Evolutionary conservation across 345 rosid genomes (phyloP), one percentile per base, ranked within the genome.

Genomic region (Eutrema yunnanense): DNA sequence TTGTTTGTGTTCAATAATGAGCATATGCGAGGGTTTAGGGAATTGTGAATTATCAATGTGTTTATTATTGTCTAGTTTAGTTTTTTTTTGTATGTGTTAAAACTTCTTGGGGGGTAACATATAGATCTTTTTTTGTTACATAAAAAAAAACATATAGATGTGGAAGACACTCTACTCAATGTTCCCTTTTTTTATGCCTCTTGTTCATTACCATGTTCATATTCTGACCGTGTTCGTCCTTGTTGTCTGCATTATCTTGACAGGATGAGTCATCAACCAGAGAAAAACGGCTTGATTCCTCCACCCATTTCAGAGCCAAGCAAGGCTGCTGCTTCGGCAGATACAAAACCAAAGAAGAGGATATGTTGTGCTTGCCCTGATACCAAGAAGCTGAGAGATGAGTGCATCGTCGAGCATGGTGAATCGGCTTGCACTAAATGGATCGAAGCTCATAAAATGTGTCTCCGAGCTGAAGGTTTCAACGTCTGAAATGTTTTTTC

Each of bases 341-440:
- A 82, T 57, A 72, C 89, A 55, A 90, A 90, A 74, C 95, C 98
- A 30, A 90, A 87, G 82, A 92, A 86, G 91, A 94, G 77, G 84
- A 91, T 94, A 62, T 94, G 97, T 41, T 91, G 97, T 68, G 97
- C 98, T 46, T 94, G 97, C 73, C 97, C 96, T 1, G 95, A 91
- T 5, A 89, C 96, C 2, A 91, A 95, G 82, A 86, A 77, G 84
- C 84, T 94, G 54, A 88, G 98, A 81, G 98, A 94, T 47, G 96
- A 88, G 84, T 91, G 95, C 86, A 84, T 95, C 13, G 92, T 94
- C 27, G 79, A 88, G 79, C 90, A 91, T 42, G 96, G 90, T 62
- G 96, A 94, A 84, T 81, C 82, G 3, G 90, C 93, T 71, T 91
- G 98, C 73, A 78, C 78, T n/a, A 89, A 95, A 84, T 91, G 96